Base-by-base conservation (phyloP, 176 grass and related monocot genomes). In the Chloris gayana region DNA sequence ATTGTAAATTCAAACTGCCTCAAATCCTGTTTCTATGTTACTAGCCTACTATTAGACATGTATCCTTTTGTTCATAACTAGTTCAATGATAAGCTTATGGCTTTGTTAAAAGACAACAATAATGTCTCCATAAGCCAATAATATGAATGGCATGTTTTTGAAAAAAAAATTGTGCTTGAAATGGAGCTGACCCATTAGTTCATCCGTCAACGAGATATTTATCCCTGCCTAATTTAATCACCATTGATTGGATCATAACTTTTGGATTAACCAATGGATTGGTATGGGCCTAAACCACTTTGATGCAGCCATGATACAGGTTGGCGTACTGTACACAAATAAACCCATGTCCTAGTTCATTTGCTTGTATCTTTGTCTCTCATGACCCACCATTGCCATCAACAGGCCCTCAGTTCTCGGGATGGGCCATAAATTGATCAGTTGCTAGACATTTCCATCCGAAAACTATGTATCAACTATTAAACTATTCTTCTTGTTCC, bases 341-440 rank as follows among this genome's bases (percentile, higher is more conserved):
- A 56, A 74, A 54, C 25, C 18, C 32, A 39, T 19, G 63, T 85
- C 14, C 15, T 54, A 35, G 59, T 27, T 47, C 58, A 66, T 69
- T 35, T 80, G 25, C 71, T 24, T 25, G n/a, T 51, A 44, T 75
- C 63, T 31, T 4, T 80, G 27, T 77, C 58, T 81, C 4, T 67
- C 46, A 25, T 77, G 81, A 70, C 57, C 72, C 72, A 66, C 15
- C 24, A 76, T 72, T 66, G 72, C 37, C 58, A 66, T 82, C 35
- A 32, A 67, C 12, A 69, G 45, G 1, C 44, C 57, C 65, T 18
- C 35, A 77, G 77, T 49, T 77, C 67, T 44, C 63, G 51, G 21
- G 26, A 60, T 70, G 82, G 47, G 73, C 47, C 30, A 46, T 59
- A 21, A 15, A 49, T 49, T 58, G 45, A 41, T 47, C 67, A 65